Percentiles rank a stretch among this genome's conserved stretches.
phyloP scores from a whole-genome alignment of 805 yeast genomes.

The Starmerella cellae region DNA sequence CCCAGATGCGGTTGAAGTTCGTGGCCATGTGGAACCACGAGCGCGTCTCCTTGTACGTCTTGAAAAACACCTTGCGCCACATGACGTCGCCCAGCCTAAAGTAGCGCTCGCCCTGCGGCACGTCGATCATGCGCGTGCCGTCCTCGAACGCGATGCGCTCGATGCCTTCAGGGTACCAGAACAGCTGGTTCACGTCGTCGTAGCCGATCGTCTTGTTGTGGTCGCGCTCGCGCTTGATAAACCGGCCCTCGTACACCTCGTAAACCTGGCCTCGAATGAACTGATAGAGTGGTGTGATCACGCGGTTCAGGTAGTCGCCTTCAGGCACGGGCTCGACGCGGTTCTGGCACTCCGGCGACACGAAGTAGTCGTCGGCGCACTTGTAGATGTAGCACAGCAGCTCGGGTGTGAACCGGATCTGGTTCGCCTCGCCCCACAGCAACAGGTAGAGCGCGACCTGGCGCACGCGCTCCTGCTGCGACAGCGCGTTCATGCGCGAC shows the following conservation, averaged over 20 bases:
- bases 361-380: constrained; percentile 81
- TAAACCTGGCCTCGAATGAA: constrained; percentile 59
- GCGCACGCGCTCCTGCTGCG: constrained; percentile 45
- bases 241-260: constrained; percentile 41
- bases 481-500: constrained; percentile 40
- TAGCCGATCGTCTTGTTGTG: constrained; percentile 57
- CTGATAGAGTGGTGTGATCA: constrained; percentile 75
- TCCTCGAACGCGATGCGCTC: constrained; percentile 83
- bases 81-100: constrained; percentile 78
- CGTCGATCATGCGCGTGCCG: constrained; percentile 80
- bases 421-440: constrained; percentile 71
- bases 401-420: constrained; percentile 84
- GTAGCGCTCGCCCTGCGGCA: constrained; percentile 82
- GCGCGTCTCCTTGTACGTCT: constrained; percentile 89
- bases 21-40: constrained; percentile 94
- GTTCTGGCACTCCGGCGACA: constrained; percentile 83
- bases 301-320: constrained; percentile 76
- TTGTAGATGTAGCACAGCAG: constrained; percentile 87
- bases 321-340: constrained; percentile 35
- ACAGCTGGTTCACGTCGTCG: constrained; percentile 96
- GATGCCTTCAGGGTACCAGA: constrained; percentile 99
- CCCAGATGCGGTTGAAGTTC: constrained; percentile 97
- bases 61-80: constrained; percentile 86
- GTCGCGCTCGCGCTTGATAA: constrained; percentile 54
- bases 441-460: constrained; percentile 51